Percentiles rank a stretch among this genome's conserved stretches.
phyloP scores from a whole-genome alignment of 2,329 filamentous ascomycete genomes.

The Coleophoma cylindrospora region DNA sequence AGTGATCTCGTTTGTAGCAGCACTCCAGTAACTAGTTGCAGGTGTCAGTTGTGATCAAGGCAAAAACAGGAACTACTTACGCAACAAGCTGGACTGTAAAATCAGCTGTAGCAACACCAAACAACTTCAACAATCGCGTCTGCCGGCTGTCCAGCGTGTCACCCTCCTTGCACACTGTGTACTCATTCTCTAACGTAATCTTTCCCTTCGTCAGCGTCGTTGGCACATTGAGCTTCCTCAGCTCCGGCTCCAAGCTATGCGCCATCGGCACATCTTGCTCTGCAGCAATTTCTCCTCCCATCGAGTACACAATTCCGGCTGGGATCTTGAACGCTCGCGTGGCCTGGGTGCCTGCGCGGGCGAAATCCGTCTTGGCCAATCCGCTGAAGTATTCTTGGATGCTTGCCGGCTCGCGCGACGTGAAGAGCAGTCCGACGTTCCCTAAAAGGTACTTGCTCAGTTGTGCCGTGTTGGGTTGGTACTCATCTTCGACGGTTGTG shows the following conservation, averaged over 20 bases:
- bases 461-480: slow-evolving; percentile 70
- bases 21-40: slow-evolving; percentile 52
- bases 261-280: slow-evolving; percentile 84
- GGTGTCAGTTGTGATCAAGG: not conserved
- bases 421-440: slow-evolving; percentile 87
- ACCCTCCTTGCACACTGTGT: slow-evolving; percentile 72
- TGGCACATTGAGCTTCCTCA: slow-evolving; percentile 85
- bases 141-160: slow-evolving; percentile 84
- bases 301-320: slow-evolving; percentile 74
- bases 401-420: slow-evolving; percentile 64
- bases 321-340: slow-evolving; percentile 76
- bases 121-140: slow-evolving; percentile 89
- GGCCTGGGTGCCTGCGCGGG: slow-evolving; percentile 76
- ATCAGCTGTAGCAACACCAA: slow-evolving; percentile 84
- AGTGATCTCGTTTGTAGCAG: slow-evolving; percentile 53
- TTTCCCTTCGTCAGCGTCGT: slow-evolving; percentile 85
- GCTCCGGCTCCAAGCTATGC: slow-evolving; percentile 84
- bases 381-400: slow-evolving; percentile 68
- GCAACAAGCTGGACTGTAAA: slow-evolving; percentile 80
- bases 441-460: slow-evolving; percentile 69
- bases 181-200: slow-evolving; percentile 60
- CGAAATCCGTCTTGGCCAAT: slow-evolving; percentile 79
- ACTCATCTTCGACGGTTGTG: slow-evolving; percentile 68
- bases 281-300: slow-evolving; percentile 70
- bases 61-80: slow-evolving; percentile 34